These are phyloP conservation scores for Colletotrichum aenigma DNA, from an alignment of 2,329 filamentous ascomycete genomes.

Conservation along the genomic window DNA sequence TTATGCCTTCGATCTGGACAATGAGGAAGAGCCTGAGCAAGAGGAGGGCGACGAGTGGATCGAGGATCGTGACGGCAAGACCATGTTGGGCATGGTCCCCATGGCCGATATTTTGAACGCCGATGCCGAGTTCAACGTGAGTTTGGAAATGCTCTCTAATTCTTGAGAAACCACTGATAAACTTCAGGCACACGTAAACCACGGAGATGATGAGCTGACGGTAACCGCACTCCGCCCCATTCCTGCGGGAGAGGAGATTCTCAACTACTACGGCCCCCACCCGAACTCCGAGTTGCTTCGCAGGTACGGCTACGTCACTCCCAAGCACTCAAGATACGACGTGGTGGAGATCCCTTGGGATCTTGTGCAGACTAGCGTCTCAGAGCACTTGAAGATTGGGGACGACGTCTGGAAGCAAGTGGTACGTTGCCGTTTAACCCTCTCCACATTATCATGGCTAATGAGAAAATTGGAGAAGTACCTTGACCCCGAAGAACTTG, in stretches of 20 bases:
- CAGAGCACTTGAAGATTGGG: slow-evolving; percentile 40
- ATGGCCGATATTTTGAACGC: slow-evolving; percentile 91
- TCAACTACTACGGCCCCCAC: slow-evolving; percentile 89
- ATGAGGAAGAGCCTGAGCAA: slow-evolving; percentile 59
- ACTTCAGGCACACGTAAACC: slow-evolving; percentile 56
- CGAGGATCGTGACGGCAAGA: slow-evolving; percentile 62
- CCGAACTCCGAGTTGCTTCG: slow-evolving; percentile 83
- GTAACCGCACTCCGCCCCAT: slow-evolving; percentile 77
- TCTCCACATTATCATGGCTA: slow-evolving; percentile 16
- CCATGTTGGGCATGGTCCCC: slow-evolving; percentile 84
- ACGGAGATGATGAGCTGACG: slow-evolving; percentile 60
- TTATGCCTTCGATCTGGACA: slow-evolving; percentile 84
- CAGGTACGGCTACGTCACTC: slow-evolving; percentile 86
- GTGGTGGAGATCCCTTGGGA: slow-evolving; percentile 78
- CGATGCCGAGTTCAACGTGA: slow-evolving; percentile 83
- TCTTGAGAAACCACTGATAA: background rate
- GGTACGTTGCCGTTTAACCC: slow-evolving; percentile 38
- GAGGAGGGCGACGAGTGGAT: slow-evolving; percentile 69
- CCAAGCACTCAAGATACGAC: slow-evolving; percentile 78
- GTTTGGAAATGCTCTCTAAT: slow-evolving; percentile 9
- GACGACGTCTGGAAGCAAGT: slow-evolving; percentile 43
- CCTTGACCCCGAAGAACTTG: slow-evolving; percentile 69
- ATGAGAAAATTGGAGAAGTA: slow-evolving; percentile 35
- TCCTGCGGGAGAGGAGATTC: slow-evolving; percentile 73
- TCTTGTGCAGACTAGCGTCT: slow-evolving; percentile 54